These are phyloP conservation scores for Urtica urens DNA, from an alignment of 306 rosid genomes.

Conservation along the genomic window DNA sequence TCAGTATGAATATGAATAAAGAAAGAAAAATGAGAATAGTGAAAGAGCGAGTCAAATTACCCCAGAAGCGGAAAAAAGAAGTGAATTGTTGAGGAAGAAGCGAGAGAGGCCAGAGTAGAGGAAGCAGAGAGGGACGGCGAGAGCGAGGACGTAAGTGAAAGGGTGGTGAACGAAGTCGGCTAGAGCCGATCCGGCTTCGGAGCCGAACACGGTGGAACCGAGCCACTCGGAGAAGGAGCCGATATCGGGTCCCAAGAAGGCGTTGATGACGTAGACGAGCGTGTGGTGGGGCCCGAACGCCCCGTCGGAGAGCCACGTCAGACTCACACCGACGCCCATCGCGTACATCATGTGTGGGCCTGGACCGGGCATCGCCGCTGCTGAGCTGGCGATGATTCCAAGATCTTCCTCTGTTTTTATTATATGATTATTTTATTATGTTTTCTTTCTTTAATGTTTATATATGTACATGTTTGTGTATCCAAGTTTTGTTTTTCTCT, in stretches of 20 bases:
- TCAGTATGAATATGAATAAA: neutral
- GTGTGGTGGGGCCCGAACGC: constrained; percentile 75
- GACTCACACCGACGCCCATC: constrained; percentile 58
- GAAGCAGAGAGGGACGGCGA: constrained; percentile 59
- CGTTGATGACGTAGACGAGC: constrained; percentile 49
- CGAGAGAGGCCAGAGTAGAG: constrained; percentile 58
- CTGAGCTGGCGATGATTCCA: no score
- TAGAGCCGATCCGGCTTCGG: constrained; percentile 28
- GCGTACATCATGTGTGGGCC: constrained; percentile 87
- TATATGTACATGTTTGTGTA: no score
- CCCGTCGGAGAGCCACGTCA: constrained; percentile 37
- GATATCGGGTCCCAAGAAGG: constrained; percentile 90
- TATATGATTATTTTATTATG: no score
- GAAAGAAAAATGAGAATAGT: neutral
- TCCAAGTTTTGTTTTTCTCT: no score
- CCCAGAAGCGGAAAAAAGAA: constrained; percentile 51
- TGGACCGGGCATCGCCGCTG: constrained; percentile 64
- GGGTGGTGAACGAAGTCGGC: constrained; percentile 63
- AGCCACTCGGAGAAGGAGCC: constrained; percentile 90
- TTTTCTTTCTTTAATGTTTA: no score
- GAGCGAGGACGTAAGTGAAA: constrained; percentile 37
- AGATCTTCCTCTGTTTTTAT: no score
- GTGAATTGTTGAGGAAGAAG: constrained; percentile 26
- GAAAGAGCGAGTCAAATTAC: constrained; percentile 19
- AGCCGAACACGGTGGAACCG: constrained; percentile 28